Evolutionary conservation across 2,329 filamentous ascomycete species (phyloP), one percentile per base, ranked within the genome.

Genomic region (Calonectria honghensis): DNA sequence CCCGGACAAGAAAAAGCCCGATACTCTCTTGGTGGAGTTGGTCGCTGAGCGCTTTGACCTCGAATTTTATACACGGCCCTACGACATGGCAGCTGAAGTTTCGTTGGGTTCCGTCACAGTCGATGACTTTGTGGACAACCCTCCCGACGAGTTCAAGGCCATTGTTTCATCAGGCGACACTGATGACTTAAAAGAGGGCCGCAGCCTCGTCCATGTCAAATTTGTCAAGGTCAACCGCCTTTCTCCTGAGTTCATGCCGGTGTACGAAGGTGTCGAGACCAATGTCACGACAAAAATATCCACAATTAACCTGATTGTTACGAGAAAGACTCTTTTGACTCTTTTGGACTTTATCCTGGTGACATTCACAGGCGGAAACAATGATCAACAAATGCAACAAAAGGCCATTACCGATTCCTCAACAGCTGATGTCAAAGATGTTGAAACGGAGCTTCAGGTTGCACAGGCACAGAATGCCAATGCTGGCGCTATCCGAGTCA

Each of bases 301-400:
- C 0, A 99, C 97, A 0, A 98, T 99, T 86, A 98, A 98, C 82
- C 85, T 99, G 29, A 92, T 99, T 41, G 96, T 99, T 11, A 99
- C 97, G 0, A 90, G 97, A 77, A 96, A 94, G 85, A 99, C 97
- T 0, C 87, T 99, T 4, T 89, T 99, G 68, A 99, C 96, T 0
- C 87, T 99, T 0, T 87, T 99, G 54, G 97, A 99, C 83, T 99
- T 99, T 81, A 93, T 98, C 41, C 91, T 99, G 24, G 90, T 96
- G 51, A 99, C 97, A 0, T 99, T 99, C 81, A 94, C 96, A 0
- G 90, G 89, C 10, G 89, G 89, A 68, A 90, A 90, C 72, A 87
- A 89, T 66, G 85, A 88, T 13, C 83, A 84, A 63, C 82, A 85
- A 24, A 81, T 78, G 37, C 73, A 78, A 6, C 83, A 84, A 57